phyloP scores from a whole-genome alignment of 1,284 basidiomycete genomes.

The Ceratobasidium sp. region DNA sequence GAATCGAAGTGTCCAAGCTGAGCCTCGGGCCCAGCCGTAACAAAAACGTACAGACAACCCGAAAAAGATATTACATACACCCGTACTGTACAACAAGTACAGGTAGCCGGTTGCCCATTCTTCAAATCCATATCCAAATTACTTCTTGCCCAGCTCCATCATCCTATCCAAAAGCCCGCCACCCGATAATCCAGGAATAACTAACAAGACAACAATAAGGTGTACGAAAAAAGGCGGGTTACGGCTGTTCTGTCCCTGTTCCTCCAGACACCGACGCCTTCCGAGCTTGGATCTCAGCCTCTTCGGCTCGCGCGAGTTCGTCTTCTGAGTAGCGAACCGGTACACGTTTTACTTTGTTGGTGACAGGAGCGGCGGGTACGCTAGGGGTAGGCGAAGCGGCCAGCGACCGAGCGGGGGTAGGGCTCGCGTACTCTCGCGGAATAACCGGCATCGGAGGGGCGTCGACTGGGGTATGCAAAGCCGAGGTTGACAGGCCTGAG shows the following conservation, averaged over 20 bases:
- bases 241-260: neutral
- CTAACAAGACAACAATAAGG: slow-evolving; percentile 19
- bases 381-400: slow-evolving; percentile 37
- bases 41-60: slow-evolving; percentile 28
- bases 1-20: slow-evolving; percentile 27
- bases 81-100: neutral
- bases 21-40: slow-evolving; percentile 39
- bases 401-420: slow-evolving; percentile 25
- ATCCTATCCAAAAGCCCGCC: neutral
- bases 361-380: neutral
- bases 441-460: slow-evolving; percentile 12
- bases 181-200: slow-evolving; percentile 41
- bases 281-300: slow-evolving; percentile 33
- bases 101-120: neutral
- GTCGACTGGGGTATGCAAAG: slow-evolving; percentile 28
- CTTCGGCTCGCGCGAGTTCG: slow-evolving; percentile 33
- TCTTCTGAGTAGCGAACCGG: slow-evolving; percentile 43
- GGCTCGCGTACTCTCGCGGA: slow-evolving; percentile 7
- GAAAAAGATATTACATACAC: slow-evolving; percentile 18
- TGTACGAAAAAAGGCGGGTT: neutral
- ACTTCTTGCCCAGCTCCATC: slow-evolving; percentile 8
- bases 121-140: slow-evolving; percentile 31
- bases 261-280: neutral
- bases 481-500: slow-evolving; percentile 25
- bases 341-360: slow-evolving; percentile 39